A percentile compares a stretch with the other conserved stretches of the same genome.
These are phyloP conservation scores for Cyberlindnera subsufficiens DNA, from an alignment of 805 yeast species.

Conservation along the genomic window DNA sequence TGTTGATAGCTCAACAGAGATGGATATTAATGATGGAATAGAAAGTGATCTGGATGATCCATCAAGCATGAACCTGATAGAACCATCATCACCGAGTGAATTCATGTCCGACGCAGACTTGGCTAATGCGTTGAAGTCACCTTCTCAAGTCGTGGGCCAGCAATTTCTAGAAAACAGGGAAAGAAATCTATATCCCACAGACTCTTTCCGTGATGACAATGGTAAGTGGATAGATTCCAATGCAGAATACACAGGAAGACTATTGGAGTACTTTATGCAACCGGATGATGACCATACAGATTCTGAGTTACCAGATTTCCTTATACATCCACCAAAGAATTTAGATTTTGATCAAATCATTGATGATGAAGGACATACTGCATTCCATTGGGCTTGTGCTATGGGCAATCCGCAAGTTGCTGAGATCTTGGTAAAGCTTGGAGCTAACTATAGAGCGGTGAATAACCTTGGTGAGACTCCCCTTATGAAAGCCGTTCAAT, in stretches of 20 bases:
- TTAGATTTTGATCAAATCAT: constrained; percentile 72
- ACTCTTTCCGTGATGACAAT: constrained; percentile 5
- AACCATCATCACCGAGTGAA: constrained; percentile 46
- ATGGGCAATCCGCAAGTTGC: constrained; percentile 81
- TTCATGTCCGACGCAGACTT: constrained; percentile 48
- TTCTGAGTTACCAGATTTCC: constrained; percentile 51
- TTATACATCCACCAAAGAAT: constrained; percentile 56
- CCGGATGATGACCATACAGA: constrained; percentile 46
- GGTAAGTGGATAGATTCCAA: constrained; percentile 26
- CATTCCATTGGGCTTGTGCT: constrained; percentile 97
- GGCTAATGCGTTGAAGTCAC: constrained; percentile 35
- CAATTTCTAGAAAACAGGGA: constrained; percentile 22
- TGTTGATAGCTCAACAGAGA: constrained; percentile 13
- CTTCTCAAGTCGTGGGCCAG: constrained; percentile 13
- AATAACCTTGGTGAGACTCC: constrained; percentile 83
- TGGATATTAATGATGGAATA: constrained; percentile 18
- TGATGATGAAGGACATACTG: constrained; percentile 92
- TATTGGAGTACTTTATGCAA: constrained; percentile 48
- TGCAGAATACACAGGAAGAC: constrained; percentile 38
- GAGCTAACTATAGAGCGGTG: constrained; percentile 58
- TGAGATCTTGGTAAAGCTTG: constrained; percentile 66
- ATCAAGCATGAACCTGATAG: constrained; percentile 4
- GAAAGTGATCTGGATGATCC: constrained; percentile 20
- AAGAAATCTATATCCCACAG: constrained; percentile 15
- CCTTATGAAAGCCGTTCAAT: constrained; percentile 73